Conservation (phyloP, 2,329 filamentous ascomycete species). For the Fonsecaea nubica region DNA sequence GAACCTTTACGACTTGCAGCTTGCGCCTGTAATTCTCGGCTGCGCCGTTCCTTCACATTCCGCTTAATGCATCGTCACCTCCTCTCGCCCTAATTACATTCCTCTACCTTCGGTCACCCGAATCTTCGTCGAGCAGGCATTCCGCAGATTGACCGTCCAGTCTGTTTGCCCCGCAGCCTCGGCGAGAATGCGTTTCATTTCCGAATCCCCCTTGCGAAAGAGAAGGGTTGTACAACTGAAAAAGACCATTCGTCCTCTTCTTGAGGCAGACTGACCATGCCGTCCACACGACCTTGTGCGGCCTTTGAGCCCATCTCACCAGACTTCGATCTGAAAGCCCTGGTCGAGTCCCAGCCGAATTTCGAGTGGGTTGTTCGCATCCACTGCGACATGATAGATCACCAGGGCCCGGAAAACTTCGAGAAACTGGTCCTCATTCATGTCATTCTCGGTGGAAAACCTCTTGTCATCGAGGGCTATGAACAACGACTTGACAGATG, state of each 20-base stretch:
- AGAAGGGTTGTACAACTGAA: slow-evolving; percentile 19
- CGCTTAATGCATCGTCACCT: not conserved
- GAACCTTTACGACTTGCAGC: not conserved
- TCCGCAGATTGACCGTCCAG: not conserved
- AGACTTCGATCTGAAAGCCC: slow-evolving; percentile 74
- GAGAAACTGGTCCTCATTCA: slow-evolving; percentile 84
- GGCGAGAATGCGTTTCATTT: not conserved
- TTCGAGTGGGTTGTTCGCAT: slow-evolving; percentile 88
- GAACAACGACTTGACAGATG: slow-evolving; percentile 74
- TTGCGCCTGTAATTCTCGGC: not conserved
- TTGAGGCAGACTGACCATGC: slow-evolving; percentile 63
- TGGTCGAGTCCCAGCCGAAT: slow-evolving; percentile 80
- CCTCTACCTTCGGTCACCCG: not conserved
- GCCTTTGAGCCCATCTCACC: slow-evolving; percentile 92
- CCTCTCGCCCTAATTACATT: not conserved
- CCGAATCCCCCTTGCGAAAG: slow-evolving; percentile 6
- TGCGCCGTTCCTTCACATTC: not conserved
- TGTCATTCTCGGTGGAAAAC: slow-evolving; percentile 83
- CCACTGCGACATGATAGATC: slow-evolving; percentile 76
- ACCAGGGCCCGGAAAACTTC: slow-evolving; percentile 77
- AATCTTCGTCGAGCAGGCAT: not conserved
- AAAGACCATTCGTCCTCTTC: not conserved
- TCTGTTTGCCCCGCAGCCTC: not conserved
- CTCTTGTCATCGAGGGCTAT: slow-evolving; percentile 90
- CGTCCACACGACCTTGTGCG: slow-evolving; percentile 77